Conservation (phyloP, 176 grass and related monocot genomes). For the Triticum urartu region DNA sequence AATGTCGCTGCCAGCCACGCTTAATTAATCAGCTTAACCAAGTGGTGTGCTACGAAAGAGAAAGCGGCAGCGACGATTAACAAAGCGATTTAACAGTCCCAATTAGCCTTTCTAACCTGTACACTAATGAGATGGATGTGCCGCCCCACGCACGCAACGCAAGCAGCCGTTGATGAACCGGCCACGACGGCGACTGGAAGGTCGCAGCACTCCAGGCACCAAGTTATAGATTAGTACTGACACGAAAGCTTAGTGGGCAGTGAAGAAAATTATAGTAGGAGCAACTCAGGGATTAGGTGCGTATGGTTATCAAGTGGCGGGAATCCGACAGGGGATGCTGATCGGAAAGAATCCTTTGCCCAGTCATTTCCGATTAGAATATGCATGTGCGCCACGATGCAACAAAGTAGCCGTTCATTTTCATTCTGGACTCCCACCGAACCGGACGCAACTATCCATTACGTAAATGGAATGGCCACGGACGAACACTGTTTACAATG, state of each 20-base stretch:
- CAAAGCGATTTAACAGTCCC: not conserved
- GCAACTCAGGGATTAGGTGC: too few species aligned
- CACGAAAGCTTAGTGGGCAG: not conserved
- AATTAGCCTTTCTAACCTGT: not conserved
- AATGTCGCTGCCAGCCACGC: too few species aligned
- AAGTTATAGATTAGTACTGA: too few species aligned
- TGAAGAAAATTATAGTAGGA: not conserved
- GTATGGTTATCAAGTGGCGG: not conserved
- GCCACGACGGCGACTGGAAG: not conserved
- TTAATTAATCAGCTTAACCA: too few species aligned
- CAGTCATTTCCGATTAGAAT: conserved; percentile 28
- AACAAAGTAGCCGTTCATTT: not conserved
- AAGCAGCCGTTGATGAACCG: not conserved
- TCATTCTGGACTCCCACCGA: not conserved
- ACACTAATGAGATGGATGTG: not conserved
- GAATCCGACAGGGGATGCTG: conserved; percentile 38
- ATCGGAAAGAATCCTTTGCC: conserved; percentile 40
- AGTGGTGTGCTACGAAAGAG: too few species aligned
- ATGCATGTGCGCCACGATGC: not conserved
- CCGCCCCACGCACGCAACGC: not conserved
- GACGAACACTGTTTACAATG: too few species aligned
- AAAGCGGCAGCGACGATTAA: not conserved
- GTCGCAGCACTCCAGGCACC: too few species aligned
- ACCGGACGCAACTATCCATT: too few species aligned
- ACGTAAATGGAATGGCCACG: too few species aligned